These are phyloP conservation scores for Fusarium verrucosum DNA, from an alignment of 2,329 filamentous ascomycete species.

Conservation along the genomic window DNA sequence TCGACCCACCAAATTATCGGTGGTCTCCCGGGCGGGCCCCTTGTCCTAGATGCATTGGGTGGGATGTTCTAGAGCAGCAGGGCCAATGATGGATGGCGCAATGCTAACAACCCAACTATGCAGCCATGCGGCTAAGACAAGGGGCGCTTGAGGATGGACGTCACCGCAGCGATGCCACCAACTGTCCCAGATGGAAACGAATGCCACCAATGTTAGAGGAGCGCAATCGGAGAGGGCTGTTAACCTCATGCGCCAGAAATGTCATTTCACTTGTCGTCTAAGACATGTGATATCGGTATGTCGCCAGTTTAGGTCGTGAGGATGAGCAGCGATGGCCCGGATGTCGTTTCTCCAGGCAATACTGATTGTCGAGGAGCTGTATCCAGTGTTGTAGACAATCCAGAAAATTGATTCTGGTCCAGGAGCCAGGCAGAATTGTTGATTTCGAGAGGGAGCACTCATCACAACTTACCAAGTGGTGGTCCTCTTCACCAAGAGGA, in stretches of 20 bases:
- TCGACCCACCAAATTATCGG: conserved; percentile 31
- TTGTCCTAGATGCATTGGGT: conserved; percentile 27
- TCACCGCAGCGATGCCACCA: conserved; percentile 38
- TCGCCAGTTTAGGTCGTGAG: conserved; percentile 6
- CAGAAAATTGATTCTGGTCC: neutral
- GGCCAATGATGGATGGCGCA: conserved; percentile 39
- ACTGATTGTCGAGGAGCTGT: conserved; percentile 3
- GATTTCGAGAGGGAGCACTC: conserved; percentile 3
- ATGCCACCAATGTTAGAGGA: conserved; percentile 33
- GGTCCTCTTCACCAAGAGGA: conserved; percentile 34
- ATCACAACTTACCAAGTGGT: conserved; percentile 43
- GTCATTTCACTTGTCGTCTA: conserved; percentile 7
- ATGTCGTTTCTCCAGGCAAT: neutral
- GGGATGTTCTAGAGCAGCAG: conserved; percentile 29
- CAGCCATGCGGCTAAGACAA: conserved; percentile 42
- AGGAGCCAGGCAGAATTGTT: neutral
- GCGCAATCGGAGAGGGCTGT: conserved; percentile 23
- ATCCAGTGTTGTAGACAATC: neutral
- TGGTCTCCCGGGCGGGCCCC: conserved; percentile 31
- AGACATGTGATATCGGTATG: conserved; percentile 24
- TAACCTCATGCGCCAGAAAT: conserved; percentile 9
- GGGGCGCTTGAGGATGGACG: conserved; percentile 36
- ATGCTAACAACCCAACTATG: conserved; percentile 35
- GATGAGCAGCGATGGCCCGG: conserved; percentile 16
- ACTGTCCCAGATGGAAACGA: conserved; percentile 22